Evolutionary conservation across 148 eudicot genomes (phyloP).

Genomic region (Rhododendron williamsianum): DNA sequence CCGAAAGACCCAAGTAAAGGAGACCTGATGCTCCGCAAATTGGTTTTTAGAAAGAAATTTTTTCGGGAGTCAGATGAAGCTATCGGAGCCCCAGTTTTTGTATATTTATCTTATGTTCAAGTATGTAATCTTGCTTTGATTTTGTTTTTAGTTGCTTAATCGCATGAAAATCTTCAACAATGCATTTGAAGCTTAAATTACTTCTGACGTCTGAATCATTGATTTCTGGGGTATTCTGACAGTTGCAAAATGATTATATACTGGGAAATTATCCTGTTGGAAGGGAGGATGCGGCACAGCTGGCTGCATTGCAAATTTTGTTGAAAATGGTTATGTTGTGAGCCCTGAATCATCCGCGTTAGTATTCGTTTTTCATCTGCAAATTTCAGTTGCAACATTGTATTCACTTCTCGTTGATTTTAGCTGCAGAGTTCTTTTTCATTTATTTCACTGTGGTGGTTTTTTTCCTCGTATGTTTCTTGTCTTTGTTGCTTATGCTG

Average conservation of each 20-base stretch:
- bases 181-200: neutral
- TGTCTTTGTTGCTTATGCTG: neutral
- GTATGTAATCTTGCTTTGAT: conserved; percentile 29
- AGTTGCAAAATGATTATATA: conserved; percentile 97
- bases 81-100: conserved; percentile 88
- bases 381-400: neutral
- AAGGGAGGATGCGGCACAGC: conserved; percentile 90
- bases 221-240: conserved; percentile 11
- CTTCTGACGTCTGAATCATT: neutral
- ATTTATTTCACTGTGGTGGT: neutral
- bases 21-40: conserved; percentile 77
- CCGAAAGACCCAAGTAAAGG: conserved; percentile 92
- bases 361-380: conserved; percentile 28
- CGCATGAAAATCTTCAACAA: neutral
- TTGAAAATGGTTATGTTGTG: conserved; percentile 72
- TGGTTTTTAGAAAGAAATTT: conserved; percentile 83
- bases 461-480: neutral
- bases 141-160: neutral
- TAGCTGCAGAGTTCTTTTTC: neutral
- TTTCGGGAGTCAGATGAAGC: conserved; percentile 97
- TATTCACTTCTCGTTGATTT: neutral
- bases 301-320: conserved; percentile 90
- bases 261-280: conserved; percentile 97
- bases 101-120: conserved; percentile 92
- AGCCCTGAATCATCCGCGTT: conserved; percentile 87